Base-by-base conservation (phyloP, 2,329 filamentous ascomycete species). In the Hymenoscyphus occultus region DNA sequence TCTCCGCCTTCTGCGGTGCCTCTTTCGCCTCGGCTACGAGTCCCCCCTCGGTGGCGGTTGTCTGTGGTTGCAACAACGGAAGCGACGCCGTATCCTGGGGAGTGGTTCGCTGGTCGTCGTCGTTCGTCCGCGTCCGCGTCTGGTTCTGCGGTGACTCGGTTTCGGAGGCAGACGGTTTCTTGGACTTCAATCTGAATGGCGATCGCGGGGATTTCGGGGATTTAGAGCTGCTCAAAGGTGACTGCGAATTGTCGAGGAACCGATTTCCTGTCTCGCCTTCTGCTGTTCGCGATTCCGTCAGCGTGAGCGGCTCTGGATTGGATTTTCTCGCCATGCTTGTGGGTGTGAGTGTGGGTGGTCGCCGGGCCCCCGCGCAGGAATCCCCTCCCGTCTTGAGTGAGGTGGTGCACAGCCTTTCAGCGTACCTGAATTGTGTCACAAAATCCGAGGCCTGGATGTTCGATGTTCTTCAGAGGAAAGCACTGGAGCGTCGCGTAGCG, bases 241-340 rank as follows among this genome's bases (percentile, higher is more conserved):
- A 70, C 59, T 59, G 67, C n/a, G 70, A 67, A 60, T 57, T 70
- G 45, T 65, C 62, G 56, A 64, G 51, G 56, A 67, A 67, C 54
- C 71, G 65, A 62, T 65, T 62, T 39, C 72, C 62, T 48, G 65
- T 64, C 45, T 63, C 56, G 45, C 62, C n/a, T 31, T 63, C 61
- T 6, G 64, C 61, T 51, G 45, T 22, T 51, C 19, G 45, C 35
- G 67, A 58, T 45, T 69, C 65, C 28, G 64, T 65, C 40, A 75
- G 72, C 67, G 69, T 74, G 70, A 75, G 71, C 68, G 74, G 71
- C 68, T 74, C 70, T 62, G 71, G 73, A 40, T 62, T 66, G 39
- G 70, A 65, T 69, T 74, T 75, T 65, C 72, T 69, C 28, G 69
- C 70, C 73, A 75, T 75, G 45, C 45, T 35, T 67, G 60, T 16